Conservation (phyloP, 305 asterid genomes). For the Withania somnifera region DNA sequence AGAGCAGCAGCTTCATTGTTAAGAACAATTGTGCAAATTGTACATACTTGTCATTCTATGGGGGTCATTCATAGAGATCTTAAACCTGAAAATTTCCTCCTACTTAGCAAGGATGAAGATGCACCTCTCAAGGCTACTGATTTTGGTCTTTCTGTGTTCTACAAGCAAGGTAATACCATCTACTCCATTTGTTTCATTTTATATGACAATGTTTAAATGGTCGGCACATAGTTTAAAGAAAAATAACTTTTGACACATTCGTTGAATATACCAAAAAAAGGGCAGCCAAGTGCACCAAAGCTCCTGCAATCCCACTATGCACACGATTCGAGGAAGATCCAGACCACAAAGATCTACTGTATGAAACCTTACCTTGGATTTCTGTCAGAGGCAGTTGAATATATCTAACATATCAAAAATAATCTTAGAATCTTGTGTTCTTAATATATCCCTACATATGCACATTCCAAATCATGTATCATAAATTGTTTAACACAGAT, state of each 20-base stretch:
- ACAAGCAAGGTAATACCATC: slow-evolving; percentile 51
- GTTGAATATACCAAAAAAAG: too few relatives aligned
- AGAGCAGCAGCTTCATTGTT: slow-evolving; percentile 79
- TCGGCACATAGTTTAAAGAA: not conserved
- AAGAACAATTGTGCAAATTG: slow-evolving; percentile 74
- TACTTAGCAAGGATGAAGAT: slow-evolving; percentile 57
- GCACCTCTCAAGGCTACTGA: slow-evolving; percentile 87
- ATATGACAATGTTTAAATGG: not conserved
- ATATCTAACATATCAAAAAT: not conserved
- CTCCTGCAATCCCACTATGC: too few relatives aligned
- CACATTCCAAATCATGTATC: not conserved
- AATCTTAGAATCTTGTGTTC: not conserved
- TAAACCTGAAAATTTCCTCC: slow-evolving; percentile 84
- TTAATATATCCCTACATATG: not conserved
- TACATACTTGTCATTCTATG: slow-evolving; percentile 81
- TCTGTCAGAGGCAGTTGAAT: not conserved
- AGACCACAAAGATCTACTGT: too few relatives aligned
- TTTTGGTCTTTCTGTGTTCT: slow-evolving; percentile 86
- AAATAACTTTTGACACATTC: not conserved
- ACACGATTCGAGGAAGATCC: too few relatives aligned
- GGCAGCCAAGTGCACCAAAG: too few relatives aligned
- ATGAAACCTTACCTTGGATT: too few relatives aligned
- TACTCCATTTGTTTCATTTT: not conserved
- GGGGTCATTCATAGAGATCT: slow-evolving; percentile 87
- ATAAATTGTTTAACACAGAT: not conserved